Conservation (phyloP, 371 early-diverging fungal genomes). For the Mucor mucedo region DNA sequence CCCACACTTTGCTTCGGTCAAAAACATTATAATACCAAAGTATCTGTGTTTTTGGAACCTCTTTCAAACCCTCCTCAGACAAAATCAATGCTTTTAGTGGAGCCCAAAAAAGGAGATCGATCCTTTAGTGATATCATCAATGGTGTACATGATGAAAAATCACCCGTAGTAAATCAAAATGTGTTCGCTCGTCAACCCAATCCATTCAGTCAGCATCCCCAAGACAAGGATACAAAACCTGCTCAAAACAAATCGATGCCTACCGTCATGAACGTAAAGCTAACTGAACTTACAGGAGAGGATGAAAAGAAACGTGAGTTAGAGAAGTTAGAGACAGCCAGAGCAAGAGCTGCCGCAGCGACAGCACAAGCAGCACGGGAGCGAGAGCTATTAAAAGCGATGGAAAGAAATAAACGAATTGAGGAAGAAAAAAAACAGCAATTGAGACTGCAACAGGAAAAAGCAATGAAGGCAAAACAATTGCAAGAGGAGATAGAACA, state of each 20-base stretch:
- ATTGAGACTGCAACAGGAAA: neutral
- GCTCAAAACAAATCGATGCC: too few species aligned
- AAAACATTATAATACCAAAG: slow-evolving; percentile 28
- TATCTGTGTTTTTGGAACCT: slow-evolving; percentile 43
- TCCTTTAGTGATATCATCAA: slow-evolving; percentile 35
- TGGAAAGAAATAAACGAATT: neutral
- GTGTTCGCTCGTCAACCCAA: neutral
- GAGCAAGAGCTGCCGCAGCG: slow-evolving; percentile 4
- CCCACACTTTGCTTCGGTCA: slow-evolving; percentile 41
- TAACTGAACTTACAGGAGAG: neutral
- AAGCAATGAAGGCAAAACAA: neutral
- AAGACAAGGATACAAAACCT: neutral
- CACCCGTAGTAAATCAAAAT: slow-evolving; percentile 3
- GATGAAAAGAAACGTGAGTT: slow-evolving; percentile 5
- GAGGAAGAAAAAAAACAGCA: too few species aligned
- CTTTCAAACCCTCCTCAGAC: slow-evolving; percentile 39
- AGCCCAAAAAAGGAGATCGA: slow-evolving; percentile 40
- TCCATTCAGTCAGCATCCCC: neutral
- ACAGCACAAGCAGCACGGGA: slow-evolving; percentile 10
- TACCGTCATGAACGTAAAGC: neutral
- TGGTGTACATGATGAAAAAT: slow-evolving; percentile 1
- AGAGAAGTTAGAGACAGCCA: neutral
- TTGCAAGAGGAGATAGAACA: neutral
- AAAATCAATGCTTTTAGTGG: slow-evolving; percentile 36
- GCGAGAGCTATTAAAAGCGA: slow-evolving; percentile 8